Base-by-base conservation (phyloP, 441 rosid genomes). In the Bocquillonia castaneifolia region DNA sequence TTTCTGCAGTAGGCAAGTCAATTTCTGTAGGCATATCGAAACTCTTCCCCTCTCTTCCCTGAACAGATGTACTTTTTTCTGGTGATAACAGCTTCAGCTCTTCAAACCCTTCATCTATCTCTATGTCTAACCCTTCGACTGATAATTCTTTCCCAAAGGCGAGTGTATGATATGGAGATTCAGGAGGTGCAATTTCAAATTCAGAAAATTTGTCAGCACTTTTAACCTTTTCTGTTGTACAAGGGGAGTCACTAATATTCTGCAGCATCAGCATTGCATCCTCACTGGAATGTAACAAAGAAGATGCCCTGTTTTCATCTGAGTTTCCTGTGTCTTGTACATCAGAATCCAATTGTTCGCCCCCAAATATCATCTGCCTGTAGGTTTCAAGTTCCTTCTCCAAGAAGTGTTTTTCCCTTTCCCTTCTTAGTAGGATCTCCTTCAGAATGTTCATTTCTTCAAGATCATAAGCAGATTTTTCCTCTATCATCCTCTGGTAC, bases 401-500 rank as follows among this genome's bases (percentile, higher is more conserved):
- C 79, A 90, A 67, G 76, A 83, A 88, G 82, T 83, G 85, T 28
- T 82, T 88, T 62, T 92, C 98, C 77, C 60, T 83, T 78, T 90
- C 98, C 71, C 96, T 88, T 73, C 88, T 85, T 26, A 90, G 54
- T 56, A 92, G 63, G 47, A 90, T 92, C 77, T 92, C 95, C 75
- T 84, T 88, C 52, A 92, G 85, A 79, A 92, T 80, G 74, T 65
- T 86, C 98, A 86, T 87, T 76, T 91, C 97, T 80, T 89, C 96
- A 4, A 79, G 76, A 75, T 89, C 90, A 75, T 82, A 89, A 52
- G 85, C 84, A 62, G 87, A 80, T 72, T 91, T 91, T 74, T 87
- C 96, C 70, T 91, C 92, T 55, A 83, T 82, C 84, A 89, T 85
- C 79, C 93, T 78, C 73, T 82, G 89, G 82, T 80, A 87, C 59